Percentiles rank a stretch among this genome's conserved stretches.
phyloP scores from a whole-genome alignment of 768 basidiomycete genomes.

The Termitomyces sp. region DNA sequence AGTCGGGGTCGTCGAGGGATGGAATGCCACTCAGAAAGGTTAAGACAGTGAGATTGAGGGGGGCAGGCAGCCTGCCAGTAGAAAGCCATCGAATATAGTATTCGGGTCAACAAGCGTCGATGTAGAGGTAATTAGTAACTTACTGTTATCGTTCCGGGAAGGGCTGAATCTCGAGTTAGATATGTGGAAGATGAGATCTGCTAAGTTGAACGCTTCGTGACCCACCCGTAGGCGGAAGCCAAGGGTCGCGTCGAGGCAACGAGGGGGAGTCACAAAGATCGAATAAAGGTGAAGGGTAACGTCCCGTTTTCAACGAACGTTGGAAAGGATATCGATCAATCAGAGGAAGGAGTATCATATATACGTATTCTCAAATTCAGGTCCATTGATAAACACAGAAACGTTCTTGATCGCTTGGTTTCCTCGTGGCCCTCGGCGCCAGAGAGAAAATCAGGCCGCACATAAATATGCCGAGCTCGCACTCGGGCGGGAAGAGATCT shows the following conservation, averaged over 20 bases:
- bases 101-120: neutral
- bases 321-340: no score
- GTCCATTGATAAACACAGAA: no score
- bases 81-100: neutral
- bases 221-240: neutral
- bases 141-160: no score
- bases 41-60: neutral
- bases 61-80: neutral
- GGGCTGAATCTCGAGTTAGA: neutral
- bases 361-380: no score
- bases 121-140: neutral
- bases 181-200: neutral
- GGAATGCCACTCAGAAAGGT: neutral
- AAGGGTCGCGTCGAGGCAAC: neutral
- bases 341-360: no score
- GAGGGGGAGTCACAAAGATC: neutral
- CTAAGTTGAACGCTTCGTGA: neutral
- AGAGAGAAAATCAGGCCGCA: slow-evolving; percentile 25
- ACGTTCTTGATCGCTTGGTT: no score
- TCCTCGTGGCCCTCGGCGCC: slow-evolving; percentile 2
- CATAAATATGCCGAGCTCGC: slow-evolving; percentile 17
- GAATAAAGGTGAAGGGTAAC: no score
- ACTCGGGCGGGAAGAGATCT: slow-evolving; percentile 15
- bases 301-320: no score
- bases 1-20: neutral